These are phyloP conservation scores for Verticillium zaregamsianum DNA, from an alignment of 2,329 filamentous ascomycete genomes.

Conservation along the genomic window DNA sequence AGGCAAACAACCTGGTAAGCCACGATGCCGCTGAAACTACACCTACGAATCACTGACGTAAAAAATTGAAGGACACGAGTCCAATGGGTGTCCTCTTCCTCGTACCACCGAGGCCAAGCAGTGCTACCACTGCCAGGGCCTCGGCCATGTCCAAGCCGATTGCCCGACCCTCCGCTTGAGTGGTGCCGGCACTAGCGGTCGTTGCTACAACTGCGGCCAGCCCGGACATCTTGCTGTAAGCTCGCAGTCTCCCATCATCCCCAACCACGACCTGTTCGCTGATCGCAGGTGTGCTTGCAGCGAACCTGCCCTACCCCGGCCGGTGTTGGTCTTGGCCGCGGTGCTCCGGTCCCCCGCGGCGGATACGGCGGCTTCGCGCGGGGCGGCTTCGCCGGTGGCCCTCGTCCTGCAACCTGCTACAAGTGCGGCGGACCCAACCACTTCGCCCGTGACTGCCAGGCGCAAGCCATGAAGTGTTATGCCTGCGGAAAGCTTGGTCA, in stretches of 20 bases:
- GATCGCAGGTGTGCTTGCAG: conserved; percentile 30
- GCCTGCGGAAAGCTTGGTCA: conserved; percentile 90
- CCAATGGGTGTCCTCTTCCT: conserved; percentile 93
- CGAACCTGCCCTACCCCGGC: conserved; percentile 80
- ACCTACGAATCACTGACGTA: conserved; percentile 9
- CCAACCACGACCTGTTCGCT: not conserved
- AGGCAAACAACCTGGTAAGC: conserved; percentile 76
- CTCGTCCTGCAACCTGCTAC: conserved; percentile 67
- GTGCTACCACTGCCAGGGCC: conserved; percentile 99
- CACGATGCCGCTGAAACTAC: conserved; percentile 6
- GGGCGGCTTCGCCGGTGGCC: conserved; percentile 69
- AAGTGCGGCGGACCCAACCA: conserved; percentile 89
- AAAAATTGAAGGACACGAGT: conserved; percentile 73
- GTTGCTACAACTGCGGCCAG: conserved; percentile 96
- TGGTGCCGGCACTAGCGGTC: conserved; percentile 74
- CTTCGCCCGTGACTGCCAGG: conserved; percentile 97
- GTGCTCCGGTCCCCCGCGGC: conserved; percentile 66
- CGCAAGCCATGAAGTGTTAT: conserved; percentile 98
- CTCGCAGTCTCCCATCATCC: conserved; percentile 12
- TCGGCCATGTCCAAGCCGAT: conserved; percentile 97
- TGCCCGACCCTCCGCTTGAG: conserved; percentile 94
- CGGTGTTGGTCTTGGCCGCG: conserved; percentile 57
- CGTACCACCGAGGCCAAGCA: conserved; percentile 98
- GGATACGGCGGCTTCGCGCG: conserved; percentile 65
- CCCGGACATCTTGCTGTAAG: conserved; percentile 85